Evolutionary conservation across 768 basidiomycete genomes (phyloP), one percentile per base, ranked within the genome.

Genomic region (Psilocybe sp.): DNA sequence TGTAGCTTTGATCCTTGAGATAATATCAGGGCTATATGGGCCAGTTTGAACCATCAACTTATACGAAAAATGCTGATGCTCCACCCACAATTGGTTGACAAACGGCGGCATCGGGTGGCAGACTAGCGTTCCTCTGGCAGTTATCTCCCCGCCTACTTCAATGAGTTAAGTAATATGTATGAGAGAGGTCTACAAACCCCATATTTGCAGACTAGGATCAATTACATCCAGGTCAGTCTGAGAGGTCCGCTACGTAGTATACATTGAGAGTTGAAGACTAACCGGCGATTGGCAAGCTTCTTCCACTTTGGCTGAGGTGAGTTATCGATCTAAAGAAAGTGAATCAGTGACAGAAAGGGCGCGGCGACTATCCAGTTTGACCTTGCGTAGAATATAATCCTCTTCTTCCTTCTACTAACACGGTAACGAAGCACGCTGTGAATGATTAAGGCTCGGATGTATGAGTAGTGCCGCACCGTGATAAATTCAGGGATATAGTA

Each of bases 261-360:
- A 37, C 13, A 5, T 7, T 16, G 41, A 43, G 16, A 51, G 40
- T 40, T 18, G 23, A 16, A 43, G 19, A 69, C 81, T 56, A 61
- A 84, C 82, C 91, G 76, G 50, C 90, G 77, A 55, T 87, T 87
- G 4, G 78, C 71, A 10, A 91, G 72, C 11, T 75, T 79, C 64
- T 85, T 93, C 92, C 92, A 95, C 63, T 81, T 87, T 20, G 81
- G 84, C 58, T 80, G 82, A n/a, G 92, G 87, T 2, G 84, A 80
- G 56, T 89, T 89, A 36, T 68, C 61, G 52, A 95, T 90, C 93
- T 95, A 51, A 47, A 32, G 31, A 34, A 40, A 34, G 46, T 46
- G 38, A 28, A 7, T 28, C 23, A 28, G 23, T 28, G 23, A 28
- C 23, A 28, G 7, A 28, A 44, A 50, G 40, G 46, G 42, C 36